A percentile compares a stretch with the other conserved stretches of the same genome.
phyloP scores from a whole-genome alignment of 371 early-diverging fungal species.

The Fennellomyces sp. region DNA sequence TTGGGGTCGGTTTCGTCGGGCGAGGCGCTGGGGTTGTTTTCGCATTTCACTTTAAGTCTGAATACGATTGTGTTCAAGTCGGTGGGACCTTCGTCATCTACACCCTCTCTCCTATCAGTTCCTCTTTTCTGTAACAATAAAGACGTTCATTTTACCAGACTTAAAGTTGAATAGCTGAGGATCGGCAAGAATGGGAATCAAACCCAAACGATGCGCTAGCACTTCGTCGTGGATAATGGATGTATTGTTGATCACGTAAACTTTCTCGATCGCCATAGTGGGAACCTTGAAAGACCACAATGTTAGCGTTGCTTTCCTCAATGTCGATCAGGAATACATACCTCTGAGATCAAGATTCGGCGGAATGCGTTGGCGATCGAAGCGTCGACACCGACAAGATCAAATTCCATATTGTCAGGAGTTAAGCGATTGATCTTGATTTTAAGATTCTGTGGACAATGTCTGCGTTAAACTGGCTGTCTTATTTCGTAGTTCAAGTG shows the following conservation, averaged over 20 bases:
- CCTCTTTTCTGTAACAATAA: neutral
- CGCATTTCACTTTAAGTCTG: constrained; percentile 79
- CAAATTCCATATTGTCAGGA: constrained; percentile 88
- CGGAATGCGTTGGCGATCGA: constrained; percentile 97
- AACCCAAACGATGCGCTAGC: constrained; percentile 96
- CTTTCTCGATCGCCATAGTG: constrained; percentile 97
- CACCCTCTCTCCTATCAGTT: neutral
- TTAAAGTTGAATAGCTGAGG: constrained; percentile 80
- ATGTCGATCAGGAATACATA: constrained; percentile 24
- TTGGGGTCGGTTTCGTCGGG: constrained; percentile 73
- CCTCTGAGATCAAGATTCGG: constrained; percentile 95
- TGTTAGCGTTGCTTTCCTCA: neutral
- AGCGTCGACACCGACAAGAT: constrained; percentile 93
- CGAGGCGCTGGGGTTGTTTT: constrained; percentile 62
- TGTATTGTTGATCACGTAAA: constrained; percentile 94
- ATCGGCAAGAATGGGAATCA: constrained; percentile 94
- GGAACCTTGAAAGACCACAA: constrained; percentile 77
- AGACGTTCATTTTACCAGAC: constrained; percentile 50
- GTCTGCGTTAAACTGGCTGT: no score
- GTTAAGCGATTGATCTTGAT: constrained; percentile 72
- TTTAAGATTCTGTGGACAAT: constrained; percentile 59
- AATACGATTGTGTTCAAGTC: constrained; percentile 96
- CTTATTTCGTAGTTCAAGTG: no score
- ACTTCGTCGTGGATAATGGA: constrained; percentile 98
- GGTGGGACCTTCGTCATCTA: constrained; percentile 74